Percentiles rank a stretch among this genome's conserved stretches.
Conservation (phyloP, 768 basidiomycete genomes). For the Hemileccinum impolitum region DNA sequence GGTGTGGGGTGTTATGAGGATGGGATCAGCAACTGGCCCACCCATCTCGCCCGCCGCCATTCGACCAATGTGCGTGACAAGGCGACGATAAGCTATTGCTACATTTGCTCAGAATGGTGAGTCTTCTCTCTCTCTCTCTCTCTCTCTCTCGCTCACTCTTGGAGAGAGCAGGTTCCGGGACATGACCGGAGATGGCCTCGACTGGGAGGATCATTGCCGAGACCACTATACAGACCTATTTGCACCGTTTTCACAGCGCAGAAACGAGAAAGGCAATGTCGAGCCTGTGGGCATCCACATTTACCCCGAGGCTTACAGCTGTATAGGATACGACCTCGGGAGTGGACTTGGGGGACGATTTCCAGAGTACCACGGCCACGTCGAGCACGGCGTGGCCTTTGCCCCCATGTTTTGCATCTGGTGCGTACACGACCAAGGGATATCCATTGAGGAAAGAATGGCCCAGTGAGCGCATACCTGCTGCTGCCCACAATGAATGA, state of each 20-base stretch:
- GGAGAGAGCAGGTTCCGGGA: background rate
- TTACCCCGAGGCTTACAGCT: background rate
- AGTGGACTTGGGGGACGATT: background rate
- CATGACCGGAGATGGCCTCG: background rate
- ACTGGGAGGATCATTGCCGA: background rate
- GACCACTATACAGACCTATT: background rate
- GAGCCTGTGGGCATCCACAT: background rate
- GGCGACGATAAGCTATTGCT: background rate
- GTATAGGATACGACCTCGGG: background rate
- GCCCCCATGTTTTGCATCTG: background rate
- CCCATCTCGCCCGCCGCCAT: background rate
- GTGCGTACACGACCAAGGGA: background rate
- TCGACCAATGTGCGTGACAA: background rate
- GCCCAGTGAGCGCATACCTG: background rate
- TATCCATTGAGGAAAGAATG: background rate
- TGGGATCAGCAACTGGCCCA: background rate
- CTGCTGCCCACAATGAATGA: too few species aligned
- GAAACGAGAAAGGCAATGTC: background rate
- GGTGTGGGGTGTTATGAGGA: background rate
- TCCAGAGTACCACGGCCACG: background rate
- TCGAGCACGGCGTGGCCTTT: background rate
- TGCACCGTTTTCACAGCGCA: background rate
- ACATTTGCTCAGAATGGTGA: background rate
- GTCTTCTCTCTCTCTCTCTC: background rate
- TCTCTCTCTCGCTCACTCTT: background rate